Evolutionary conservation across 1,139 yeast genomes (phyloP), one percentile per base, ranked within the genome.

Genomic region (Meyerozyma smithsonii): DNA sequence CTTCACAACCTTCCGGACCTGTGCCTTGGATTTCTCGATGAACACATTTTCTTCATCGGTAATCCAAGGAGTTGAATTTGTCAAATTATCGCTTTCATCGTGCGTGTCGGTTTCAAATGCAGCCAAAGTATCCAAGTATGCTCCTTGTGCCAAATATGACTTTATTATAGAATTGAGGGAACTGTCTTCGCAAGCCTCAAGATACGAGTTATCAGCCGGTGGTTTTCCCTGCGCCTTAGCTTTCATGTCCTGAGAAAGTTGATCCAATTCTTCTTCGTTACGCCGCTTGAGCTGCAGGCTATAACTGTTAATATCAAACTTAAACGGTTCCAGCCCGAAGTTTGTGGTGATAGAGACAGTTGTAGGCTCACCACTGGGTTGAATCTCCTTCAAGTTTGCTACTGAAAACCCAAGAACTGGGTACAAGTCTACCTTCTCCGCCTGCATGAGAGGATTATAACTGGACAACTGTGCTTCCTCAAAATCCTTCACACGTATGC

Each of bases 131-230:
- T 82, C 82, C 40, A 77, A 67, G 52, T 77, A 81, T 0, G 96
- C 96, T 49, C 81, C 79, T 50, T 85, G 84, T 28, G 78, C 72
- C 41, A 89, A 74, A 57, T 87, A 88, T 5, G 82, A 81, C 42
- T 77, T 69, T 4, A 89, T 80, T 46, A 87, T 64, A 17, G 71
- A 61, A 51, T 82, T 79, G 38, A 81, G 60, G 32, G 77, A 30
- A n/a, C 14, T 30, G 15, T 30, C 34, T 10, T 30, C 34, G 32
- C 61, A 26, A 8, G 18, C 17, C 15, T 12, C 17, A 14, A 26
- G 17, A 14, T 26, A 26, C 14, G 14, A 10, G 10, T 25, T 10
- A 5, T n/a, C 28, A 10, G 14, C 11, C 5, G 28, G 10, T 14
- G 17, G 8, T 12, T 12, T 26, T 2, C 46, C 48, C 38, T 58